Evolutionary conservation across 768 basidiomycete genomes (phyloP).

Genomic region (Agrocybe praecox): DNA sequence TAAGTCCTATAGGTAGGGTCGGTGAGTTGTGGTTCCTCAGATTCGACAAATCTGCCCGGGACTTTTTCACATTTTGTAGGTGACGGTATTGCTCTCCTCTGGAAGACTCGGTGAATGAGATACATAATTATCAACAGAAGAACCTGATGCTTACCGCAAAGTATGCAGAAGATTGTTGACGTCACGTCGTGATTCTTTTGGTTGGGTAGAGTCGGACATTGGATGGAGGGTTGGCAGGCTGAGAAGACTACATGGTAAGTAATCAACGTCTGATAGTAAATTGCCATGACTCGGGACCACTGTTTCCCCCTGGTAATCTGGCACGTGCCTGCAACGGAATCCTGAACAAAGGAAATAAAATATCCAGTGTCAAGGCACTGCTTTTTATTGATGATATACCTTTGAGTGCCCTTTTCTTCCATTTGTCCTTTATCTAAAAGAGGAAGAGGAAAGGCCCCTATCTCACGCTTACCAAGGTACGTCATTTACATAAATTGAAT

Average conservation of each 20-base stretch:
- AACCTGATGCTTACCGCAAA: slow-evolving; percentile 40
- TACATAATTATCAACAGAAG: not conserved
- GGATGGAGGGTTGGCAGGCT: not conserved
- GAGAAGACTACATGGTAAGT: slow-evolving; percentile 3
- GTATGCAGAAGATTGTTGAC: slow-evolving; percentile 53
- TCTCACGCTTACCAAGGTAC: not conserved
- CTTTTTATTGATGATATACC: no score
- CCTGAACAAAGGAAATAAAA: no score
- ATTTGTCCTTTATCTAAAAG: no score
- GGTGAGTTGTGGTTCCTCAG: slow-evolving; percentile 39
- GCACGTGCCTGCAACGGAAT: not conserved
- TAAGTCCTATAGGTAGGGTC: slow-evolving; percentile 46
- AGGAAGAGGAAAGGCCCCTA: not conserved
- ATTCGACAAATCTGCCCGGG: slow-evolving; percentile 31
- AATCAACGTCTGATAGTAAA: not conserved
- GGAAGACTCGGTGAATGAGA: not conserved
- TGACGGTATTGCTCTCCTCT: slow-evolving; percentile 79
- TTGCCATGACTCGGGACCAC: not conserved
- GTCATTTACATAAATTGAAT: not conserved
- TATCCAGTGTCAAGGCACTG: no score
- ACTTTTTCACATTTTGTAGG: slow-evolving; percentile 52
- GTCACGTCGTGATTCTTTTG: slow-evolving; percentile 15
- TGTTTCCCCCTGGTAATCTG: not conserved
- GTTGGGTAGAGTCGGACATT: slow-evolving; percentile 8
- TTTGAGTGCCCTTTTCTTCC: no score